These are phyloP conservation scores for Scheffersomyces illinoinensis DNA, from an alignment of 1,139 yeast species.

Conservation along the genomic window DNA sequence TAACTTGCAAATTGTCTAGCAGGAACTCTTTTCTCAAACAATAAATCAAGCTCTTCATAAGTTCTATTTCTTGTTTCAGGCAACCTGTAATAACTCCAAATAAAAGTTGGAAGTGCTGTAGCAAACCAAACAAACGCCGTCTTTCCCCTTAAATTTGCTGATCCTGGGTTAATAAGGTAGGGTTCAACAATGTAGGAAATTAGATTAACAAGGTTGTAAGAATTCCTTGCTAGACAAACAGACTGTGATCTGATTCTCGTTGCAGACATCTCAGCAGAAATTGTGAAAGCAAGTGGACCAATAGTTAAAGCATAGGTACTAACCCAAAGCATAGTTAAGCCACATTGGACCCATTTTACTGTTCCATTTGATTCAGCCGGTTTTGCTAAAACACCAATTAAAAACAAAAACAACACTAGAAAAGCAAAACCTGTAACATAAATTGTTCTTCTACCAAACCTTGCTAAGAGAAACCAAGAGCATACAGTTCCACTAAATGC, in stretches of 20 bases:
- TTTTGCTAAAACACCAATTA: slow-evolving; percentile 12
- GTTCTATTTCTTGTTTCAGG: slow-evolving; percentile 26
- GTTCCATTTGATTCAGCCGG: slow-evolving; percentile 17
- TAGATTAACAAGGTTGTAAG: slow-evolving; percentile 22
- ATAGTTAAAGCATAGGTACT: slow-evolving; percentile 24
- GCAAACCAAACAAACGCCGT: slow-evolving; percentile 27
- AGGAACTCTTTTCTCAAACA: slow-evolving; percentile 20
- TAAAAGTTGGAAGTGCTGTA: slow-evolving; percentile 22
- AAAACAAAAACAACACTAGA: slow-evolving; percentile 10
- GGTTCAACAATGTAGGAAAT: slow-evolving; percentile 24
- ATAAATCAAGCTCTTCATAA: slow-evolving; percentile 24
- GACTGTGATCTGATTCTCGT: slow-evolving; percentile 27
- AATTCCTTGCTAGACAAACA: slow-evolving; percentile 24
- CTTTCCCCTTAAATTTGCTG: slow-evolving; percentile 24
- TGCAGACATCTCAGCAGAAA: slow-evolving; percentile 24
- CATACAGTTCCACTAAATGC: slow-evolving; percentile 19
- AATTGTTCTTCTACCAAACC: slow-evolving; percentile 25
- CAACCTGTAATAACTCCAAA: slow-evolving; percentile 24
- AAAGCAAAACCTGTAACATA: slow-evolving; percentile 17
- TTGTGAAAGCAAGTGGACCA: slow-evolving; percentile 27
- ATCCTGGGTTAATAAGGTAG: slow-evolving; percentile 25
- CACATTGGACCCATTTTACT: slow-evolving; percentile 25
- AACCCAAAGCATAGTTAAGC: slow-evolving; percentile 23
- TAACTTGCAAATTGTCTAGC: slow-evolving; percentile 19
- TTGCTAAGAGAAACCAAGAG: slow-evolving; percentile 20